A percentile compares a stretch with the other conserved stretches of the same genome.
phyloP scores from a whole-genome alignment of 257 asterid genomes.

The Thymus mandschuricus region DNA sequence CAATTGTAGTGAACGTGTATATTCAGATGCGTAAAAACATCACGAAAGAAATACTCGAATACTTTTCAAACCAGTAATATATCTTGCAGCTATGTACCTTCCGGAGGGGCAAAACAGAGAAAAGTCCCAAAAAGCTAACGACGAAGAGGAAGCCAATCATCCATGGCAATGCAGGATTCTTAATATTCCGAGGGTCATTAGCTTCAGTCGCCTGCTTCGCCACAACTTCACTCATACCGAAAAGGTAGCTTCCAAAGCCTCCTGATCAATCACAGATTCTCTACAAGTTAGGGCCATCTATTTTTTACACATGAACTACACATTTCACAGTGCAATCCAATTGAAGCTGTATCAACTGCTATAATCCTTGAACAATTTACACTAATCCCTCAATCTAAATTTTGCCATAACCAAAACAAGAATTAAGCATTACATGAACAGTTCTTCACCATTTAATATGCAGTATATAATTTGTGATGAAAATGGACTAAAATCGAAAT shows the following conservation, averaged over 20 bases:
- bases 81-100: conserved; percentile 51
- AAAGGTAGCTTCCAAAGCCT: conserved; percentile 90
- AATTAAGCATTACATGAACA: no score
- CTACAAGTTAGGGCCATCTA: background rate
- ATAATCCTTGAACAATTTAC: no score
- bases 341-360: no score
- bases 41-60: no score
- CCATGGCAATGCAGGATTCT: conserved; percentile 77
- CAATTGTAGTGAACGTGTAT: background rate
- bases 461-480: background rate
- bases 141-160: conserved; percentile 89
- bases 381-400: no score
- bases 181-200: conserved; percentile 46
- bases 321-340: no score
- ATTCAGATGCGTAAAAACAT: no score
- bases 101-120: conserved; percentile 88
- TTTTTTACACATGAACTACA: no score
- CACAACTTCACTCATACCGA: conserved; percentile 79
- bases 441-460: background rate
- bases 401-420: no score
- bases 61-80: no score
- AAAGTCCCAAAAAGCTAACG: conserved; percentile 91
- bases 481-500: background rate
- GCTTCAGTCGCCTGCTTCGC: conserved; percentile 67
- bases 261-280: conserved; percentile 44